phyloP scores from a whole-genome alignment of 495 filamentous ascomycete species.

The Clohesyomyces aquaticus region DNA sequence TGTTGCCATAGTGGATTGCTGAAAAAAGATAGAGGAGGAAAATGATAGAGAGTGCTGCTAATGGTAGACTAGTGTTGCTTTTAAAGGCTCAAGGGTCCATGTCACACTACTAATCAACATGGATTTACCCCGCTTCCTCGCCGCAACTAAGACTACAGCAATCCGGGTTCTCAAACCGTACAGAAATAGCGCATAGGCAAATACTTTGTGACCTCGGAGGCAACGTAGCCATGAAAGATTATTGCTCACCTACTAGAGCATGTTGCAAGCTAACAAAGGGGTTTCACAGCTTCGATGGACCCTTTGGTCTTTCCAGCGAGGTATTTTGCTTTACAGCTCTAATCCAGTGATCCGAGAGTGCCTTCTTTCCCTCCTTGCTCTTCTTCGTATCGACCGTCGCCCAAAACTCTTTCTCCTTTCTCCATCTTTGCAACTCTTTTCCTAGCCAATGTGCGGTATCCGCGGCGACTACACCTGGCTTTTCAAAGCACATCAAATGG shows the following conservation, averaged over 20 bases:
- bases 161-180: too few relatives aligned
- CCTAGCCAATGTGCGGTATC: slow-evolving; percentile 64
- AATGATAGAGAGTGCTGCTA: too few relatives aligned
- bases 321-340: neutral
- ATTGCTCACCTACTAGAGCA: too few relatives aligned
- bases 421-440: slow-evolving; percentile 62
- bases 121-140: too few relatives aligned
- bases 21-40: neutral
- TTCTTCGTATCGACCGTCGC: slow-evolving; percentile 22
- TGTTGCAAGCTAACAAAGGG: too few relatives aligned
- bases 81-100: too few relatives aligned
- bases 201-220: too few relatives aligned
- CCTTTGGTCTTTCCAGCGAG: slow-evolving; percentile 3
- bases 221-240: too few relatives aligned
- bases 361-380: slow-evolving; percentile 12
- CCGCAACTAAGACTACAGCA: too few relatives aligned
- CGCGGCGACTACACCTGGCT: slow-evolving; percentile 59
- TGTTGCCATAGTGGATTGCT: neutral
- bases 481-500: slow-evolving; percentile 68
- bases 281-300: slow-evolving; percentile 3
- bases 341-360: slow-evolving; percentile 7
- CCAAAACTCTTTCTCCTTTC: slow-evolving; percentile 57
- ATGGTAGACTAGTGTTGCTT: too few relatives aligned
- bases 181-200: too few relatives aligned
- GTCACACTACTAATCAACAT: too few relatives aligned